Percentiles rank a stretch among this genome's conserved stretches.
Evolutionary conservation across 2,329 filamentous ascomycete genomes (phyloP).

Genomic region (Metarhizium guizhouense): DNA sequence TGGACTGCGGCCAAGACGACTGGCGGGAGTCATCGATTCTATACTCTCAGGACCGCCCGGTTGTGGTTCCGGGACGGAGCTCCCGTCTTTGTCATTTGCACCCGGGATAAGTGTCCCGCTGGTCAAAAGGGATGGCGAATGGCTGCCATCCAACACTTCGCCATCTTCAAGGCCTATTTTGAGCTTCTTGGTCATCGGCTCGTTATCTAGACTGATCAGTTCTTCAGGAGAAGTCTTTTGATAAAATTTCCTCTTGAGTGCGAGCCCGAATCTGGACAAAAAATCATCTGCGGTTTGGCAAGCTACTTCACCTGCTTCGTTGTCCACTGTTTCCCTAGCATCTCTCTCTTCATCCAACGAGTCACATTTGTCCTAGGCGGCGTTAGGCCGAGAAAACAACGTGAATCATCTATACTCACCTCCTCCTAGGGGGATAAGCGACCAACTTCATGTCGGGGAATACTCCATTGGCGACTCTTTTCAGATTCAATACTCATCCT

Average conservation of each 20-base stretch:
- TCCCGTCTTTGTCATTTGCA: not conserved
- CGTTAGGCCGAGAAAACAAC: not conserved
- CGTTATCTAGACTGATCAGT: not conserved
- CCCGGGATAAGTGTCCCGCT: not conserved
- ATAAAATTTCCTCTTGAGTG: not conserved
- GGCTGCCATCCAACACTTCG: not conserved
- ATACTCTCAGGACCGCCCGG: not conserved
- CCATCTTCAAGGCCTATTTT: not conserved
- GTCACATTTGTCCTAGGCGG: not conserved
- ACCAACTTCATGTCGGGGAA: not conserved
- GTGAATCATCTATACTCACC: not conserved
- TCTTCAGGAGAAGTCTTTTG: not conserved
- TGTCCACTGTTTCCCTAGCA: not conserved
- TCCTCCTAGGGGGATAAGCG: not conserved
- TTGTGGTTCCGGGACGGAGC: not conserved
- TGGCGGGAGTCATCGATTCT: not conserved
- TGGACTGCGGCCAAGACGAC: not conserved
- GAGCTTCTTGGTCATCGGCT: not conserved
- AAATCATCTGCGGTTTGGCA: slow-evolving; percentile 1
- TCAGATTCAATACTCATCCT: not conserved
- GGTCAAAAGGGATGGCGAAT: not conserved
- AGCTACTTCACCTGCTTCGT: not conserved
- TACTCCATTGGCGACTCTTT: not conserved
- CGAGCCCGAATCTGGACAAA: not conserved
- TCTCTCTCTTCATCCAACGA: not conserved